These are phyloP conservation scores for Verticillium klebahnii DNA, from an alignment of 2,329 filamentous ascomycete species.

Conservation along the genomic window DNA sequence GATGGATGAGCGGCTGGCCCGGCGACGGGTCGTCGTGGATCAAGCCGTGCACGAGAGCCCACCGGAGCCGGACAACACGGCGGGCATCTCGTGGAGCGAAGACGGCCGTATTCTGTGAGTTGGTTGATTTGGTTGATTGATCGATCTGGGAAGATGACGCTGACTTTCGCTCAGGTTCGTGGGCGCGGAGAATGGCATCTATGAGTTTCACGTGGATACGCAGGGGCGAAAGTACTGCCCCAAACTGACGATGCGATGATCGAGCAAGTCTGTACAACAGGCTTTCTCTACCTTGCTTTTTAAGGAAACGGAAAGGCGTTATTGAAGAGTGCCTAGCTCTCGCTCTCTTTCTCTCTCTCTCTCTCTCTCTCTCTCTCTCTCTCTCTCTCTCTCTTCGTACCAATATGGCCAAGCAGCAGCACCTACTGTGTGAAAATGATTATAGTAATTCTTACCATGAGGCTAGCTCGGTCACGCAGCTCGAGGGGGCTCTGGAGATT, in stretches of 20 bases:
- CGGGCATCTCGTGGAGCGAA: conserved; percentile 58
- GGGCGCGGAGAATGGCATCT: conserved; percentile 68
- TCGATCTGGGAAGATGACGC: background rate
- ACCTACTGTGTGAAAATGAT: too few relatives aligned
- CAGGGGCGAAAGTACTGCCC: conserved; percentile 56
- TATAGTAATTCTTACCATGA: too few relatives aligned
- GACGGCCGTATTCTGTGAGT: conserved; percentile 57
- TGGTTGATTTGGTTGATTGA: background rate
- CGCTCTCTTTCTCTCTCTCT: too few relatives aligned
- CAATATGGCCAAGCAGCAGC: too few relatives aligned
- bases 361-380: background rate
- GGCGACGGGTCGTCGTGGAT: conserved; percentile 21
- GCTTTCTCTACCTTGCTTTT: background rate
- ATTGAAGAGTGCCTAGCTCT: background rate
- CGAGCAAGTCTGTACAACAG: background rate
- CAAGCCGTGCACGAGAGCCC: conserved; percentile 37
- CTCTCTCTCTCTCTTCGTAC: too few relatives aligned
- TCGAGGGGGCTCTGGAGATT: too few relatives aligned
- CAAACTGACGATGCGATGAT: conserved; percentile 47
- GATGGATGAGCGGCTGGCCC: conserved; percentile 22
- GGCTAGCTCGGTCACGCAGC: too few relatives aligned
- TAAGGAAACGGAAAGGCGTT: background rate
- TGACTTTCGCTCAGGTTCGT: conserved; percentile 44
- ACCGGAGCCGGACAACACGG: conserved; percentile 52
- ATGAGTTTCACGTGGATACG: conserved; percentile 66